phyloP scores from a whole-genome alignment of 2,329 filamentous ascomycete species.

The Rhynchosporium agropyri region DNA sequence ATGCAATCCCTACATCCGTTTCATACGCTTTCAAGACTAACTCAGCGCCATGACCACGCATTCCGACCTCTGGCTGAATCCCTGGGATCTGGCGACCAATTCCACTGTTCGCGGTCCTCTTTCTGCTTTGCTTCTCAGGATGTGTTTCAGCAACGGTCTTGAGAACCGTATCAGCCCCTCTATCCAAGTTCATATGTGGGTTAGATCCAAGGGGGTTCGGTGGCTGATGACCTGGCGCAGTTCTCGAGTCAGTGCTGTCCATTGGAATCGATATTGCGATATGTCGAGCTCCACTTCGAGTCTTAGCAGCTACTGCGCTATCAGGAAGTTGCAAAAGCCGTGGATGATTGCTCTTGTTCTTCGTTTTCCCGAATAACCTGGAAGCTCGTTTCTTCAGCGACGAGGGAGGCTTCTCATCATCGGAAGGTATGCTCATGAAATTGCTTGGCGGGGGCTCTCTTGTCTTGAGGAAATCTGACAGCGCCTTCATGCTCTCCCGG shows the following conservation, averaged over 20 bases:
- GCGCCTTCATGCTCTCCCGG: constrained; percentile 39
- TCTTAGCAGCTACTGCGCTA: constrained; percentile 57
- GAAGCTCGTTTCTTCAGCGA: constrained; percentile 47
- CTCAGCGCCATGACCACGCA: background rate
- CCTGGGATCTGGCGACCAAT: background rate
- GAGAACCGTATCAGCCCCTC: constrained; percentile 39
- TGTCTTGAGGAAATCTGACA: constrained; percentile 55
- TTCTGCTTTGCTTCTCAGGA: constrained; percentile 6
- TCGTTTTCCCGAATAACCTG: constrained; percentile 45
- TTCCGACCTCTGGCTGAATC: background rate
- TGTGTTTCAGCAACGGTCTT: constrained; percentile 44
- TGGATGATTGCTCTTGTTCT: constrained; percentile 43
- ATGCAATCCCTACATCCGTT: constrained; percentile 5
- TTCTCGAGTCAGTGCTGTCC: constrained; percentile 50
- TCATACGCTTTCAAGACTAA: constrained; percentile 10
- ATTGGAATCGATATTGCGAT: constrained; percentile 64
- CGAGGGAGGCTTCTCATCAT: constrained; percentile 41
- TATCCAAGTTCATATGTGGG: constrained; percentile 3
- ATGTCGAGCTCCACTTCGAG: constrained; percentile 56
- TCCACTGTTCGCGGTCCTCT: background rate
- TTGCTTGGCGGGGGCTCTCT: constrained; percentile 53
- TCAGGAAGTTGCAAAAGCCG: constrained; percentile 52
- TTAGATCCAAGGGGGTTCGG: constrained; percentile 10
- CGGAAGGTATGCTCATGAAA: constrained; percentile 49
- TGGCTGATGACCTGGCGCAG: constrained; percentile 12